Percentiles rank a stretch among this genome's conserved stretches.
Evolutionary conservation across 805 yeast genomes (phyloP).

Genomic region (Candida ortonii): DNA sequence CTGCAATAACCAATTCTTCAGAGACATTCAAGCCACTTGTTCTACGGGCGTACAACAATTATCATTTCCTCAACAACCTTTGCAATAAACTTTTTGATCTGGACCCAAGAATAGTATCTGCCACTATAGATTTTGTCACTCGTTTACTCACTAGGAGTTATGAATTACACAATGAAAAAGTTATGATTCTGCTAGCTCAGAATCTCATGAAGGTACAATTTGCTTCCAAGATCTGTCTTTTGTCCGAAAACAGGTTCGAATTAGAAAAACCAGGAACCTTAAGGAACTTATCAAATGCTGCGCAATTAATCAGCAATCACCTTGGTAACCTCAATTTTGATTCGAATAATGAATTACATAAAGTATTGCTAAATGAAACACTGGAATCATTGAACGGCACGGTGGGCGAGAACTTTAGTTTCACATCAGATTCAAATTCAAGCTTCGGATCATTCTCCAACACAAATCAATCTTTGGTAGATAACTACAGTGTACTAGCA

Average conservation of each 20-base stretch:
- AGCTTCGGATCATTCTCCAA: conserved; percentile 45
- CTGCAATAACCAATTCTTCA: conserved; percentile 38
- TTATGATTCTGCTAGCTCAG: conserved; percentile 43
- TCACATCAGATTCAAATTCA: conserved; percentile 41
- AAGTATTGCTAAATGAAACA: conserved; percentile 39
- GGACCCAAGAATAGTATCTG: conserved; percentile 43
- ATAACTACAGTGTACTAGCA: conserved; percentile 46
- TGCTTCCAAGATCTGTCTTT: conserved; percentile 40
- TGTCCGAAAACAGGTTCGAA: conserved; percentile 34
- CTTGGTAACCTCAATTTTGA: conserved; percentile 37
- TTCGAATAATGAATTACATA: conserved; percentile 38
- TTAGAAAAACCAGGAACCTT: conserved; percentile 15
- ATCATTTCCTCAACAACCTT: conserved; percentile 41
- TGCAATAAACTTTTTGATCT: conserved; percentile 41
- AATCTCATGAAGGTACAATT: conserved; percentile 47
- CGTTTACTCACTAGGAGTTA: conserved; percentile 43
- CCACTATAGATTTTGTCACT: conserved; percentile 44
- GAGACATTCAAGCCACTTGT: conserved; percentile 22
- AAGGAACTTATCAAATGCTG: conserved; percentile 23
- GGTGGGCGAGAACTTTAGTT: conserved; percentile 40
- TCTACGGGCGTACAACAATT: conserved; percentile 33
- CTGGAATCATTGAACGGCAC: conserved; percentile 37
- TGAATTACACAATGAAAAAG: conserved; percentile 36
- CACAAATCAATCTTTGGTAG: conserved; percentile 41
- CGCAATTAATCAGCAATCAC: conserved; percentile 36